Evolutionary conservation across 2,329 filamentous ascomycete genomes (phyloP).

Genomic region (Cordyceps cicadae): DNA sequence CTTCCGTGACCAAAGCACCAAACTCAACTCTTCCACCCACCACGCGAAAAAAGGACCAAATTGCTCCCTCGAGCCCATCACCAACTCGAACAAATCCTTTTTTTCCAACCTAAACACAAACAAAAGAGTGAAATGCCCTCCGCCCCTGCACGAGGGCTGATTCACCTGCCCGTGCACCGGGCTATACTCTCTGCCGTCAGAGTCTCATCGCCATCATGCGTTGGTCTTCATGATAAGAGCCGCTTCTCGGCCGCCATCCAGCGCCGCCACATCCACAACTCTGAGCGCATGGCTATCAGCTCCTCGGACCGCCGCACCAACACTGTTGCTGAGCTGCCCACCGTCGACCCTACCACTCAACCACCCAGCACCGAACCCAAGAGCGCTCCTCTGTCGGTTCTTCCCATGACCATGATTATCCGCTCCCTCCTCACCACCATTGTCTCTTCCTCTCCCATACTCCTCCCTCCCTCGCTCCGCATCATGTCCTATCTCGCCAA

Average conservation of each 20-base stretch:
- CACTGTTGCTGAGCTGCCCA: constrained; percentile 25
- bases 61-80: background rate
- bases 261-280: constrained; percentile 28
- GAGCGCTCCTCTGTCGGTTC: constrained; percentile 50
- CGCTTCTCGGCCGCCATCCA: constrained; percentile 10
- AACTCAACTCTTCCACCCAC: background rate
- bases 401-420: constrained; percentile 58
- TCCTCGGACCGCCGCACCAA: constrained; percentile 29
- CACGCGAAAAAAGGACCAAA: background rate
- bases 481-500: constrained; percentile 63
- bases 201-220: constrained; percentile 12
- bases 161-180: constrained; percentile 15
- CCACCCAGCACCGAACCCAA: constrained; percentile 20
- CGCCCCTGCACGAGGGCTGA: constrained; percentile 17
- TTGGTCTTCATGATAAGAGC: constrained; percentile 11
- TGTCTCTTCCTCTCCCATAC: constrained; percentile 60
- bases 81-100: background rate
- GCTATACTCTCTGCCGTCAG: constrained; percentile 9
- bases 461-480: constrained; percentile 62
- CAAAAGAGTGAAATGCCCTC: constrained; percentile 18
- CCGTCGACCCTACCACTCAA: constrained; percentile 21
- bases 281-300: constrained; percentile 27
- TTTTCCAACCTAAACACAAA: constrained; percentile 11
- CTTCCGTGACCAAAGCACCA: constrained; percentile 1
- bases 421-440: constrained; percentile 61